These are phyloP conservation scores for Boletellus ananas DNA, from an alignment of 768 basidiomycete genomes.

Conservation along the genomic window DNA sequence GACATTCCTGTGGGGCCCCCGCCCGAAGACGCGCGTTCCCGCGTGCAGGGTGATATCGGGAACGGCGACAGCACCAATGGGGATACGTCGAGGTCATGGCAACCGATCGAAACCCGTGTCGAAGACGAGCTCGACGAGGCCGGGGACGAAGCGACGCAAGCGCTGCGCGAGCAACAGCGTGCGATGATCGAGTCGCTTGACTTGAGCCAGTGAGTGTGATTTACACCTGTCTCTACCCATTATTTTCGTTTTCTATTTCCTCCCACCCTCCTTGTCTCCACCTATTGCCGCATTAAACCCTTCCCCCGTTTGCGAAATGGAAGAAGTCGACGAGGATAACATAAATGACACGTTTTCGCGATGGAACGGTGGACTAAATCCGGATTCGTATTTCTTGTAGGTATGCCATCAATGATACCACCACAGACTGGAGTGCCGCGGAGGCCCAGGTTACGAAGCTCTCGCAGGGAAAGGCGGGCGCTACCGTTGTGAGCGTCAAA, in stretches of 20 bases:
- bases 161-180: constrained; percentile 66
- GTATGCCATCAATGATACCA: constrained; percentile 68
- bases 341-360: not conserved
- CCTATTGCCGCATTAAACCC: constrained; percentile 7
- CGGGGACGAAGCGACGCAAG: constrained; percentile 58
- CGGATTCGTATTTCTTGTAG: constrained; percentile 32
- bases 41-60: constrained; percentile 13
- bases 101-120: constrained; percentile 44
- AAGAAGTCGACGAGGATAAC: not conserved
- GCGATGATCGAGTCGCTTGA: constrained; percentile 88
- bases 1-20: constrained; percentile 48
- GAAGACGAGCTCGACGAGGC: constrained; percentile 75
- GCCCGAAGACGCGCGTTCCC: constrained; percentile 15
- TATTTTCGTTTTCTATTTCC: not conserved
- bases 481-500: constrained; percentile 79
- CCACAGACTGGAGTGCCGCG: constrained; percentile 71
- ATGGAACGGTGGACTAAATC: not conserved
- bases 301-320: not conserved
- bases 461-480: constrained; percentile 42
- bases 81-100: constrained; percentile 31
- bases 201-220: constrained; percentile 68
- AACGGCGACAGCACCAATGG: constrained; percentile 2
- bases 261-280: not conserved
- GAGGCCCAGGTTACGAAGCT: constrained; percentile 66
- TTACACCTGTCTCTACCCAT: not conserved